Evolutionary conservation across 352 stramenopile species (phyloP).

Genomic region (Phytophthora boehmeriae): DNA sequence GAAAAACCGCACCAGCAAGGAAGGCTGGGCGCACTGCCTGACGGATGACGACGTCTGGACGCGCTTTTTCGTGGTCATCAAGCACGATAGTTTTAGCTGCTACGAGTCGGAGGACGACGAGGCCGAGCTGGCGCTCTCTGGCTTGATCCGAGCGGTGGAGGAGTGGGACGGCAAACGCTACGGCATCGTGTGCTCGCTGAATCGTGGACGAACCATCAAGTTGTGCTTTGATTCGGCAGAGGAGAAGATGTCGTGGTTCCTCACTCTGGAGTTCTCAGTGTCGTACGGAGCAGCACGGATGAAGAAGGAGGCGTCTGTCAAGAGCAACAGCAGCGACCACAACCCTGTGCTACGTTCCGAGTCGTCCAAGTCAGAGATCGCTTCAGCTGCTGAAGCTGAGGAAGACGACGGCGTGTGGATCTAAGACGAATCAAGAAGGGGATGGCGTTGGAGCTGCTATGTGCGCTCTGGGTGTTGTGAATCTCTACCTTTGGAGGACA

Average conservation of each 20-base stretch:
- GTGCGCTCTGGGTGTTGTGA: constrained; percentile 17
- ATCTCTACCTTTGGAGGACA: constrained; percentile 16
- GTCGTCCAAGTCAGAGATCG: constrained; percentile 42
- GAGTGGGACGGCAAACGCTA: constrained; percentile 84
- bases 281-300: constrained; percentile 69
- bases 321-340: constrained; percentile 39
- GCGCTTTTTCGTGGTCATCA: constrained; percentile 76
- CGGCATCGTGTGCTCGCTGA: constrained; percentile 72
- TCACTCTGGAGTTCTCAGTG: constrained; percentile 78
- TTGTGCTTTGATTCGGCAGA: constrained; percentile 81
- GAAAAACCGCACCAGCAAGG: constrained; percentile 66
- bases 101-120: constrained; percentile 79
- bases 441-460: constrained; percentile 15
- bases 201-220: constrained; percentile 72
- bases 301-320: constrained; percentile 72
- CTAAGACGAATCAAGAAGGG: constrained; percentile 24
- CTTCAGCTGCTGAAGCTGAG: constrained; percentile 24
- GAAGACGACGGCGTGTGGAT: constrained; percentile 81
- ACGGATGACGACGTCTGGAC: constrained; percentile 81
- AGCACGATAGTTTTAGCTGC: constrained; percentile 80
- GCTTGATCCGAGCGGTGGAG: constrained; percentile 65
- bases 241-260: constrained; percentile 86
- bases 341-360: constrained; percentile 46
- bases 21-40: constrained; percentile 76
- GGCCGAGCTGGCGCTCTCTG: constrained; percentile 65